Evolutionary conservation across 805 yeast genomes (phyloP).

Genomic region (Yamadazyma insecticola): DNA sequence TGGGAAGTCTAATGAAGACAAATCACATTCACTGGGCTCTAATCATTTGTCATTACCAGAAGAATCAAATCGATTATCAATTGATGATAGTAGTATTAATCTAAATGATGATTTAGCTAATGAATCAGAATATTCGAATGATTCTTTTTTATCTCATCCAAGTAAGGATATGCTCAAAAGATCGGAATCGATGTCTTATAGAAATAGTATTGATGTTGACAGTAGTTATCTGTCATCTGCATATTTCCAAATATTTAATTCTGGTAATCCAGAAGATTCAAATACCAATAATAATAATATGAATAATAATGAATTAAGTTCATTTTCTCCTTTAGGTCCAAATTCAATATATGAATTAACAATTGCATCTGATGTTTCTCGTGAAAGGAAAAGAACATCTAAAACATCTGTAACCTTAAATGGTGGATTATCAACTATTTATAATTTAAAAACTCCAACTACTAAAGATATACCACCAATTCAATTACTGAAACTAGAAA

Average conservation of each 20-base stretch:
- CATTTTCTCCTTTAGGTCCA: constrained; percentile 57
- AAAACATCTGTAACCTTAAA: constrained; percentile 32
- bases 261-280: constrained; percentile 13
- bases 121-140: constrained; percentile 10
- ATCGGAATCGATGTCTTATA: constrained; percentile 10
- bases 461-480: constrained; percentile 81
- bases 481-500: constrained; percentile 38
- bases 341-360: constrained; percentile 78
- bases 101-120: constrained; percentile 31
- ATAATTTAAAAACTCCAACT: constrained; percentile 62
- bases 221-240: constrained; percentile 25
- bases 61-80: constrained; percentile 8
- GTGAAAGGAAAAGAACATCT: constrained; percentile 28
- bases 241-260: constrained; percentile 17
- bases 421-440: constrained; percentile 40
- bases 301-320: not conserved
- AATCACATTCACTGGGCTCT: too few species aligned
- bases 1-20: too few species aligned
- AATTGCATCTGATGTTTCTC: constrained; percentile 50
- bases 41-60: too few species aligned
- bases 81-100: constrained; percentile 11
- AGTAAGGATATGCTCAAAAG: not conserved
- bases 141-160: constrained; percentile 9
- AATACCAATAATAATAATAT: not conserved
- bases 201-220: constrained; percentile 30